These are phyloP conservation scores for Glomus cerebriforme DNA, from an alignment of 192 early-diverging fungal genomes.

Conservation along the genomic window DNA sequence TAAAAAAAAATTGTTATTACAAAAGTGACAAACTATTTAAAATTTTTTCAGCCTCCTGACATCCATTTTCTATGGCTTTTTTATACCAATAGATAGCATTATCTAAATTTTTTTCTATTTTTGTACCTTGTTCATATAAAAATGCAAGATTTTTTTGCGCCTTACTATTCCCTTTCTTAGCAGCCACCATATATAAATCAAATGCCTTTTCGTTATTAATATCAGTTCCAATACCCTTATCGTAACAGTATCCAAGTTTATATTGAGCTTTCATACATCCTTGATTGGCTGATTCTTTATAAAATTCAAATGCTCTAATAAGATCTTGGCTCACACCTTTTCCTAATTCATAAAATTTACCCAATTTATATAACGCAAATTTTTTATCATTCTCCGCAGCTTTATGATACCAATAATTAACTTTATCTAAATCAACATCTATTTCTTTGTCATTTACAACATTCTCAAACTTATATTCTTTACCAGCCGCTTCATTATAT, in stretches of 20 bases:
- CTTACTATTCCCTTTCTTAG: constrained; percentile 69
- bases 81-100: constrained; percentile 69
- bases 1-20: not conserved
- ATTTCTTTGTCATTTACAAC: too few species aligned
- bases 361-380: too few species aligned
- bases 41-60: not conserved
- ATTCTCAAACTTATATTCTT: too few species aligned
- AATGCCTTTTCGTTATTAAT: constrained; percentile 35
- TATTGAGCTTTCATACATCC: constrained; percentile 58
- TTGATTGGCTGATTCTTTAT: constrained; percentile 53
- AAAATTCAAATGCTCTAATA: constrained; percentile 51
- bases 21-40: not conserved
- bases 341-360: too few species aligned
- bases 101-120: constrained; percentile 54
- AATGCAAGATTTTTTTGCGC: constrained; percentile 82
- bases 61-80: constrained; percentile 53
- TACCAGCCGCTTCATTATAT: too few species aligned
- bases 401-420: too few species aligned
- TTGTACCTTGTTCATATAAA: constrained; percentile 80
- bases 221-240: constrained; percentile 53
- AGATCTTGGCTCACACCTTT: too few species aligned
- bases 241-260: constrained; percentile 61
- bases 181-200: constrained; percentile 66
- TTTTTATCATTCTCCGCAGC: too few species aligned
- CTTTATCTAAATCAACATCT: too few species aligned